Percentiles rank a stretch among this genome's conserved stretches.
These are phyloP conservation scores for Saccharomyces mikatae DNA, from an alignment of 805 yeast species.

Conservation along the genomic window DNA sequence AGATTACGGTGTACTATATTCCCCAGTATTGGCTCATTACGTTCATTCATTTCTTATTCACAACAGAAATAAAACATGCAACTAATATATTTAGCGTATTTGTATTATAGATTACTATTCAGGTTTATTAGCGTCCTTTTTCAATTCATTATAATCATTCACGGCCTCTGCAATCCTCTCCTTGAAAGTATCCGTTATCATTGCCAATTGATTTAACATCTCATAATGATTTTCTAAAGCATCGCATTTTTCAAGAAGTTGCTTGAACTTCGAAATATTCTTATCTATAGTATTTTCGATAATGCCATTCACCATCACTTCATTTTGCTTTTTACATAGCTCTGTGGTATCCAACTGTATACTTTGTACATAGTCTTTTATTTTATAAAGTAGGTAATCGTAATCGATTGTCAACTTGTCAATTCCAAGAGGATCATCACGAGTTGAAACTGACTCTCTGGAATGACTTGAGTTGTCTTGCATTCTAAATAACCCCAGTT, in stretches of 20 bases:
- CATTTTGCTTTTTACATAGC: slow-evolving; percentile 20
- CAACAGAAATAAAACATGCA: background rate
- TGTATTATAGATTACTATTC: background rate
- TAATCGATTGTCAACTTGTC: slow-evolving; percentile 51
- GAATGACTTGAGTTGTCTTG: background rate
- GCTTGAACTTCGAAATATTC: slow-evolving; percentile 36
- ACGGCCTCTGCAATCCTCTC: slow-evolving; percentile 30
- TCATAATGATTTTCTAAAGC: slow-evolving; percentile 44
- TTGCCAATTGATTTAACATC: slow-evolving; percentile 45
- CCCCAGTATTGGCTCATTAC: background rate
- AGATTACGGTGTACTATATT: background rate
- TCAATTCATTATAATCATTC: slow-evolving; percentile 14
- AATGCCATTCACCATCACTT: slow-evolving; percentile 20
- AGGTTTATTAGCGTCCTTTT: background rate
- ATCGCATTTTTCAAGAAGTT: slow-evolving; percentile 38
- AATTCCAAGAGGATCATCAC: slow-evolving; percentile 52
- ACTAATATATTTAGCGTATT: background rate
- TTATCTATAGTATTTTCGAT: slow-evolving; percentile 30
- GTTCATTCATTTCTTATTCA: background rate
- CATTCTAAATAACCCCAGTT: background rate
- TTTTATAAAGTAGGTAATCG: slow-evolving; percentile 57
- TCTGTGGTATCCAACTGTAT: slow-evolving; percentile 38
- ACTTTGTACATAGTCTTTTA: slow-evolving; percentile 45
- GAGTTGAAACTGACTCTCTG: background rate
- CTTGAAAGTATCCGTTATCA: slow-evolving; percentile 35